Evolutionary conservation across 2,329 filamentous ascomycete species (phyloP).

Genomic region (Ophiostoma perfectum): DNA sequence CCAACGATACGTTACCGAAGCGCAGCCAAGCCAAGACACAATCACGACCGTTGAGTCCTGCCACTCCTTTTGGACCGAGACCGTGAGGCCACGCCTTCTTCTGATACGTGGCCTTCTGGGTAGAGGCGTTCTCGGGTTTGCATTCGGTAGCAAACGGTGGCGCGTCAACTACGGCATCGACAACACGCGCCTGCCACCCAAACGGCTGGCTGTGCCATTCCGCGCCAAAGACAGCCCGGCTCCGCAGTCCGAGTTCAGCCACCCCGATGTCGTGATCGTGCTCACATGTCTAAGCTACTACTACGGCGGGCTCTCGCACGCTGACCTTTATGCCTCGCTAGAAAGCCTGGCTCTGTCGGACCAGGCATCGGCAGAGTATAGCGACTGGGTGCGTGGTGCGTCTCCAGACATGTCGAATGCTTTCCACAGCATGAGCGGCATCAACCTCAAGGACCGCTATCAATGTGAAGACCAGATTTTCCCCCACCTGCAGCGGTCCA

Average conservation of each 20-base stretch:
- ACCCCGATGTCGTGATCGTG: constrained; percentile 53
- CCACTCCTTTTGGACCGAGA: constrained; percentile 35
- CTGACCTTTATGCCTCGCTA: constrained; percentile 47
- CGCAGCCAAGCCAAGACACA: constrained; percentile 30
- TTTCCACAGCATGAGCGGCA: constrained; percentile 41
- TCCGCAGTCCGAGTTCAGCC: constrained; percentile 54
- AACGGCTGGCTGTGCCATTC: constrained; percentile 53
- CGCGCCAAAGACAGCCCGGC: constrained; percentile 54
- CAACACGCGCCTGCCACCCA: constrained; percentile 36
- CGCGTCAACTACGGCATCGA: constrained; percentile 60
- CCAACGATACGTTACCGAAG: constrained; percentile 39
- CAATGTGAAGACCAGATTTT: constrained; percentile 49
- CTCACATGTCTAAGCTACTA: constrained; percentile 55
- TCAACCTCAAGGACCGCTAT: constrained; percentile 54
- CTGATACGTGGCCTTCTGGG: constrained; percentile 54
- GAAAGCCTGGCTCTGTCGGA: constrained; percentile 46
- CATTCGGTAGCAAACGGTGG: constrained; percentile 55
- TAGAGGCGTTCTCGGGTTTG: constrained; percentile 49
- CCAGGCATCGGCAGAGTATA: constrained; percentile 48
- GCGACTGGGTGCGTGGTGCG: constrained; percentile 41
- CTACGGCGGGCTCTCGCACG: constrained; percentile 48
- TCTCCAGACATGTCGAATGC: constrained; percentile 31
- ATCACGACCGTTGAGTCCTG: constrained; percentile 35
- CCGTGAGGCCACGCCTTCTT: constrained; percentile 37
- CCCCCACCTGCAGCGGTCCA: constrained; percentile 46